Conservation (phyloP, 2,329 filamentous ascomycete species). For the Colletotrichum lentis region DNA sequence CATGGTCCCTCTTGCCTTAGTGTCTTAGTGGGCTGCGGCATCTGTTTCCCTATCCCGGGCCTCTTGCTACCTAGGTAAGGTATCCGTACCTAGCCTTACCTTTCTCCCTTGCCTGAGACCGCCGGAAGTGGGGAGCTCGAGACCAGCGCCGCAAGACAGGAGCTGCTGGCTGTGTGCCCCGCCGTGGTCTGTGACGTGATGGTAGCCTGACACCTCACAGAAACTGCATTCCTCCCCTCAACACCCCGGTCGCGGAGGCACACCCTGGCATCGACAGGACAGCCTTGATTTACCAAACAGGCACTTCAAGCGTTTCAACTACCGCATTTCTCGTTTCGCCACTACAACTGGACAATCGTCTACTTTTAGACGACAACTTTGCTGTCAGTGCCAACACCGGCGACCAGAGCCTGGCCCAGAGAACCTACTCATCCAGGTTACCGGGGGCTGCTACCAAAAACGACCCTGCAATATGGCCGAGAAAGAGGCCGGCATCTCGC, state of each 20-base stretch:
- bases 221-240: conserved; percentile 9
- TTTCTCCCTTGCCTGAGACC: not conserved
- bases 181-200: conserved; percentile 40
- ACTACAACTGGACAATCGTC: conserved; percentile 9
- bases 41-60: not conserved
- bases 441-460: not conserved
- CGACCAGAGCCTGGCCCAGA: not conserved
- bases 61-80: too few relatives aligned
- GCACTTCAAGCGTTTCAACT: conserved; percentile 6
- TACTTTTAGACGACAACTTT: not conserved
- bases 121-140: conserved; percentile 1
- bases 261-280: conserved; percentile 1
- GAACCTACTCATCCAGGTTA: not conserved
- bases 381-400: not conserved
- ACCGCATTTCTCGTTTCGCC: conserved; percentile 20
- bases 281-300: conserved; percentile 8
- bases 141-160: conserved; percentile 1
- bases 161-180: conserved; percentile 25
- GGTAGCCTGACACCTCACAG: conserved; percentile 32
- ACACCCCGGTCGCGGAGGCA: conserved; percentile 10
- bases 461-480: conserved; percentile 13
- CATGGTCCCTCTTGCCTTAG: conserved; percentile 3
- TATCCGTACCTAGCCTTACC: not conserved
- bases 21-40: conserved; percentile 24
- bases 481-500: conserved; percentile 15